These are phyloP conservation scores for Lipomyces lipofer DNA, from an alignment of 805 yeast species.

Conservation along the genomic window DNA sequence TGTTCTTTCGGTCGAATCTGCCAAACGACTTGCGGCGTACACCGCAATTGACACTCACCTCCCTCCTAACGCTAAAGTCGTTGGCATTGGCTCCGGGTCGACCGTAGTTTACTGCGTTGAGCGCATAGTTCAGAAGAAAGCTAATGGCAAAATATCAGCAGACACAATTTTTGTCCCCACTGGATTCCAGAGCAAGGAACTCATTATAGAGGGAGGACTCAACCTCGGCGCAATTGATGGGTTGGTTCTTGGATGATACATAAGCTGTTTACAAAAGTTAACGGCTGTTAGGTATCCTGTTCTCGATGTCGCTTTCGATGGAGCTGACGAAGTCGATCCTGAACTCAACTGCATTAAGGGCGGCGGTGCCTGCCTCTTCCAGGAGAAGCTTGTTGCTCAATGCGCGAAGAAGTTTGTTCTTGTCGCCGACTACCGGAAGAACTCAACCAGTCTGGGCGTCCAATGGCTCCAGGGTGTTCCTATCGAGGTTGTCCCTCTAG, in stretches of 20 bases:
- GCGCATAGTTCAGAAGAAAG: slow-evolving; percentile 69
- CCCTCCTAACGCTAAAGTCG: slow-evolving; percentile 63
- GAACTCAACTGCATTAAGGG: slow-evolving; percentile 88
- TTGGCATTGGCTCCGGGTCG: slow-evolving; percentile 96
- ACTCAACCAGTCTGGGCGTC: slow-evolving; percentile 69
- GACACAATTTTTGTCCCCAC: slow-evolving; percentile 85
- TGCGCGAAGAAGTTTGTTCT: slow-evolving; percentile 74
- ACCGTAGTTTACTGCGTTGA: slow-evolving; percentile 98
- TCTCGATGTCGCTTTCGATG: slow-evolving; percentile 93
- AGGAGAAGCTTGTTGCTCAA: slow-evolving; percentile 89
- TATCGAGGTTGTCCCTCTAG: slow-evolving; percentile 87
- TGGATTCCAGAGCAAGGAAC: slow-evolving; percentile 89
- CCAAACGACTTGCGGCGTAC: slow-evolving; percentile 90
- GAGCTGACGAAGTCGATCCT: slow-evolving; percentile 94
- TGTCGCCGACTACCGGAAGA: slow-evolving; percentile 91
- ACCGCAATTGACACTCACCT: slow-evolving; percentile 88
- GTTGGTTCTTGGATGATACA: slow-evolving; percentile 43
- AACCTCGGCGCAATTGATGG: slow-evolving; percentile 80
- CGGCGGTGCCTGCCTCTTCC: slow-evolving; percentile 97
- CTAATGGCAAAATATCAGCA: slow-evolving; percentile 39
- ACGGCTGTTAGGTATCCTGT: slow-evolving; percentile 46
- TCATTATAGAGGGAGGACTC: slow-evolving; percentile 80
- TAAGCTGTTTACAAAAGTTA: not conserved
- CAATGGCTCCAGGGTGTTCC: slow-evolving; percentile 92
- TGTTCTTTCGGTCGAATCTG: slow-evolving; percentile 77